Evolutionary conservation across 73 alveolate species (phyloP).

Genomic region (Loxodes magnus): DNA sequence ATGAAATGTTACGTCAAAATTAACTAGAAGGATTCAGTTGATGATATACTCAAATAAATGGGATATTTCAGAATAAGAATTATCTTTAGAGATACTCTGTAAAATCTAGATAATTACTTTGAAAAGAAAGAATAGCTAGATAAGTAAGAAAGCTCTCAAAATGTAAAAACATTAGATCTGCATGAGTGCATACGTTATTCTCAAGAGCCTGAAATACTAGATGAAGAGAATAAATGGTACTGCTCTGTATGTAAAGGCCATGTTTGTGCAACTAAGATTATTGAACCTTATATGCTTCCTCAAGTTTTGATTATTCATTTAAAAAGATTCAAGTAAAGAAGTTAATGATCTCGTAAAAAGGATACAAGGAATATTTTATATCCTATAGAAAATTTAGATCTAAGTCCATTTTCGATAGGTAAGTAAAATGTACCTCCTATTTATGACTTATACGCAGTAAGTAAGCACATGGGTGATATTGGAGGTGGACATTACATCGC

Average conservation of each 20-base stretch:
- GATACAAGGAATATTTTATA: constrained; percentile 39
- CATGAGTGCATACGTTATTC: no score
- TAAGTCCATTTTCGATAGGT: constrained; percentile 50
- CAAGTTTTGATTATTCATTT: constrained; percentile 58
- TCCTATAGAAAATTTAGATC: constrained; percentile 48
- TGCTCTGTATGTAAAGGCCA: constrained; percentile 52
- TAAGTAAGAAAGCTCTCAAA: no score
- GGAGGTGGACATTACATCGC: constrained; percentile 99
- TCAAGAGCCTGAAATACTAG: no score
- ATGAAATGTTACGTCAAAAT: no score
- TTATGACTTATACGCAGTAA: constrained; percentile 87
- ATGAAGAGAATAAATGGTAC: constrained; percentile 59
- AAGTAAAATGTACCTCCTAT: constrained; percentile 22
- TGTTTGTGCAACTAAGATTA: constrained; percentile 59
- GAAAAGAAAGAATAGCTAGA: no score
- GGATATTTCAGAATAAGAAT: no score
- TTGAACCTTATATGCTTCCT: constrained; percentile 77
- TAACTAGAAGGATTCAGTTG: no score
- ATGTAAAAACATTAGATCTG: no score
- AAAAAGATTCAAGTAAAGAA: constrained; percentile 60
- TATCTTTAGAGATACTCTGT: no score
- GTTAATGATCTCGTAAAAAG: constrained; percentile 43
- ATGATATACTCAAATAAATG: no score
- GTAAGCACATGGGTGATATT: constrained; percentile 91
- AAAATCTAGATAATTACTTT: no score